Percentiles rank a stretch among this genome's conserved stretches.
Evolutionary conservation across 2,329 filamentous ascomycete species (phyloP).

Genomic region (Hypoxylon sp.): DNA sequence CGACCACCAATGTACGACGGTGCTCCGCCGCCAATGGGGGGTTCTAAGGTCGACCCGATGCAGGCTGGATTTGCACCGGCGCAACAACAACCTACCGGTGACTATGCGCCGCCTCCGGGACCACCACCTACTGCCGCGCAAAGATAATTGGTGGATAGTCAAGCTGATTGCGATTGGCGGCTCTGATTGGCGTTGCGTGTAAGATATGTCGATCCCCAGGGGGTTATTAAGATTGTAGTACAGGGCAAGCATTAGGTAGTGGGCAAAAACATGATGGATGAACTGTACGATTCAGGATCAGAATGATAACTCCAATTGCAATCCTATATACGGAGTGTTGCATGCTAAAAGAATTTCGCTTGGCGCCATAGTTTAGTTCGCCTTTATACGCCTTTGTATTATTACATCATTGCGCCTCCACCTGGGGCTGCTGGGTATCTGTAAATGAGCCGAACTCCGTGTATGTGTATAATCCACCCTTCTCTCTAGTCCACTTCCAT

Average conservation of each 20-base stretch:
- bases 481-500: constrained; percentile 73
- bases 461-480: constrained; percentile 25
- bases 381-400: constrained; percentile 12
- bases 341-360: constrained; percentile 11
- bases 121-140: constrained; percentile 61
- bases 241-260: constrained; percentile 10
- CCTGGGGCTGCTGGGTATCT: constrained; percentile 44
- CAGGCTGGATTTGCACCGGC: constrained; percentile 59
- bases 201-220: background rate
- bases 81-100: constrained; percentile 50
- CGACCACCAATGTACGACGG: constrained; percentile 70
- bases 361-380: constrained; percentile 6
- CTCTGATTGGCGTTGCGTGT: constrained; percentile 17
- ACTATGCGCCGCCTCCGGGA: constrained; percentile 64
- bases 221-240: constrained; percentile 6
- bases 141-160: constrained; percentile 37
- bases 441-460: constrained; percentile 40
- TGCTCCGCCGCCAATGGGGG: constrained; percentile 59
- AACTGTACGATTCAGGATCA: constrained; percentile 28
- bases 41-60: constrained; percentile 67
- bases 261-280: constrained; percentile 18
- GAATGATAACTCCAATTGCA: constrained; percentile 35
- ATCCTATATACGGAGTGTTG: constrained; percentile 13
- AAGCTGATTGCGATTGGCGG: constrained; percentile 26
- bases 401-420: constrained; percentile 20